Percentiles rank a stretch among this genome's conserved stretches.
These are phyloP conservation scores for Pythium sukuiense DNA, from an alignment of 352 stramenopile genomes.

Conservation along the genomic window DNA sequence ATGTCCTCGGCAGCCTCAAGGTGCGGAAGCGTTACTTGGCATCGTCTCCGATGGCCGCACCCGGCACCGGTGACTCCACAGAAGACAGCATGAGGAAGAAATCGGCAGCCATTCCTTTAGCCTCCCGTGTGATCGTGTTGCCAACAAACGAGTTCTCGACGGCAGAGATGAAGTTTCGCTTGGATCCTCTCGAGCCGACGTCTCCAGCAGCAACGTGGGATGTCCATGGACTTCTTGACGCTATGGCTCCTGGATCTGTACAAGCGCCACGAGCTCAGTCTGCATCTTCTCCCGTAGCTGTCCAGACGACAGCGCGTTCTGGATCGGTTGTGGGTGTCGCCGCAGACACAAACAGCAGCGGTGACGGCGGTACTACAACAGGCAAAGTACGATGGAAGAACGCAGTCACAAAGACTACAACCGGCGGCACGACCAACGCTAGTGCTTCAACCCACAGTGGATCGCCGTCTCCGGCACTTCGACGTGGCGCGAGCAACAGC, in stretches of 20 bases:
- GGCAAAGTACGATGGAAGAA: constrained; percentile 24
- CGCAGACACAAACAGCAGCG: not conserved
- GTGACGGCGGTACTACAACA: not conserved
- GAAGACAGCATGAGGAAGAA: not conserved
- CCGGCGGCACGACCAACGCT: not conserved
- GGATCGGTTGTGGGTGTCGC: constrained; percentile 4
- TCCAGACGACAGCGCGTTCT: constrained; percentile 3
- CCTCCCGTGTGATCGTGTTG: constrained; percentile 24
- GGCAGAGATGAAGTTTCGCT: constrained; percentile 38
- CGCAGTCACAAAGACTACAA: constrained; percentile 5
- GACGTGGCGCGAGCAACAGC: constrained; percentile 11
- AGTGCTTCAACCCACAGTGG: not conserved
- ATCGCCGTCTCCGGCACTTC: not conserved
- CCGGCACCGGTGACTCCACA: constrained; percentile 15
- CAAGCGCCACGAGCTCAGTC: not conserved
- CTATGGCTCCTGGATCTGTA: not conserved
- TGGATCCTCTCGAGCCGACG: constrained; percentile 26
- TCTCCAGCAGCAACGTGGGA: constrained; percentile 1
- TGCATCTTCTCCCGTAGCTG: not conserved
- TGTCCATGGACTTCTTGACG: constrained; percentile 15
- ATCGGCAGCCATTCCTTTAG: not conserved
- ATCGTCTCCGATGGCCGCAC: constrained; percentile 26
- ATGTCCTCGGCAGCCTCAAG: constrained; percentile 46
- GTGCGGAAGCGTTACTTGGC: constrained; percentile 45
- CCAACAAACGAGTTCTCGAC: constrained; percentile 37